These are phyloP conservation scores for Aspergillus sp. DNA, from an alignment of 2,329 filamentous ascomycete genomes.

Conservation along the genomic window DNA sequence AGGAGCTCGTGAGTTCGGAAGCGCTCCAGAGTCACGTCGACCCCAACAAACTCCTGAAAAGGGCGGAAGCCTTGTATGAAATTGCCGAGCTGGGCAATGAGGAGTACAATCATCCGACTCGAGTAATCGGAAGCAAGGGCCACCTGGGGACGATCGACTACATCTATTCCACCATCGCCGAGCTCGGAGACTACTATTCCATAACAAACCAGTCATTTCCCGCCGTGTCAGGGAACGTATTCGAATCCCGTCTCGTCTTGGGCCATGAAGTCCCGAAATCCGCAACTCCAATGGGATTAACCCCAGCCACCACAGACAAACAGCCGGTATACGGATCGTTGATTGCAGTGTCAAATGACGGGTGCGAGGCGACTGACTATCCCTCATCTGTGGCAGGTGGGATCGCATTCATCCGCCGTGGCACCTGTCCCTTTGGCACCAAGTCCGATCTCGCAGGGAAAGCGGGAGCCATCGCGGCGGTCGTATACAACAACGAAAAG, in stretches of 20 bases:
- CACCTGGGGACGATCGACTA: constrained; percentile 63
- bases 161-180: constrained; percentile 54
- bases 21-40: constrained; percentile 48
- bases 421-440: constrained; percentile 66
- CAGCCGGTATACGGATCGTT: constrained; percentile 50
- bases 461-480: constrained; percentile 68
- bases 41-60: constrained; percentile 53
- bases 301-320: constrained; percentile 45
- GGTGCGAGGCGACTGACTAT: constrained; percentile 64
- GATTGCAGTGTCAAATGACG: constrained; percentile 52
- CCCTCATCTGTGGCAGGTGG: constrained; percentile 56
- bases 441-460: constrained; percentile 68
- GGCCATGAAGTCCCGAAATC: constrained; percentile 53
- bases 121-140: constrained; percentile 66
- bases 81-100: constrained; percentile 59
- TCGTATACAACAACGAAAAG: constrained; percentile 71
- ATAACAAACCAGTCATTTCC: constrained; percentile 57
- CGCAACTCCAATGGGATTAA: constrained; percentile 61
- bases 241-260: constrained; percentile 58
- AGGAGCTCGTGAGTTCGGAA: constrained; percentile 48
- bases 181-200: constrained; percentile 30
- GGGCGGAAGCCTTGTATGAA: constrained; percentile 60
- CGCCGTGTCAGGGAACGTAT: constrained; percentile 58
- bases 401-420: constrained; percentile 69
- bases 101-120: constrained; percentile 66